A percentile compares a stretch with the other conserved stretches of the same genome.
Evolutionary conservation across 805 yeast genomes (phyloP).

Genomic region (Spathaspora hagerdaliae): DNA sequence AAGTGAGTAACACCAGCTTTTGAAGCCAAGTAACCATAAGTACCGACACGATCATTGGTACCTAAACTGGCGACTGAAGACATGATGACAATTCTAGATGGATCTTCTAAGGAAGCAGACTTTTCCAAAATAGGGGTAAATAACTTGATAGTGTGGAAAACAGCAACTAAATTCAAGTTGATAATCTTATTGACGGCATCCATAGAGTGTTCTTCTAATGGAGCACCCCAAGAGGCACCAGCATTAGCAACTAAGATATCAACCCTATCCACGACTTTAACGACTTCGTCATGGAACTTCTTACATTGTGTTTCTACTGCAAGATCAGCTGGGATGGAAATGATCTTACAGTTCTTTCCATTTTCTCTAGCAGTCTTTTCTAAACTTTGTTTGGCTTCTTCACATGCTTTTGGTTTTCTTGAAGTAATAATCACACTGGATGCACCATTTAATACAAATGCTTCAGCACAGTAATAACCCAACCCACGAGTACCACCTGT

Average conservation of each 20-base stretch:
- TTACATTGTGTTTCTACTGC: constrained; percentile 47
- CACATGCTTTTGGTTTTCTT: constrained; percentile 58
- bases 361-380: constrained; percentile 33
- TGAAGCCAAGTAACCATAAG: constrained; percentile 70
- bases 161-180: constrained; percentile 62
- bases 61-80: constrained; percentile 61
- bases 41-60: constrained; percentile 42
- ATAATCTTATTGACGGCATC: constrained; percentile 59
- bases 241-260: constrained; percentile 73
- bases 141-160: constrained; percentile 60
- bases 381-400: constrained; percentile 45
- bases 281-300: constrained; percentile 39
- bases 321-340: constrained; percentile 55
- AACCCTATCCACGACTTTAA: constrained; percentile 38
- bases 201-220: constrained; percentile 56
- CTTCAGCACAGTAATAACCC: constrained; percentile 66
- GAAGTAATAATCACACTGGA: constrained; percentile 59
- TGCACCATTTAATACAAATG: constrained; percentile 59
- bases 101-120: constrained; percentile 51
- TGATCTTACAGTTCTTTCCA: constrained; percentile 26
- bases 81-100: constrained; percentile 61
- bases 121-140: constrained; percentile 54
- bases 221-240: constrained; percentile 78
- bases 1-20: constrained; percentile 73
- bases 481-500: constrained; percentile 79